Percentiles rank a stretch among this genome's conserved stretches.
phyloP scores from a whole-genome alignment of 768 basidiomycete species.

The Pleurotus eryngii region DNA sequence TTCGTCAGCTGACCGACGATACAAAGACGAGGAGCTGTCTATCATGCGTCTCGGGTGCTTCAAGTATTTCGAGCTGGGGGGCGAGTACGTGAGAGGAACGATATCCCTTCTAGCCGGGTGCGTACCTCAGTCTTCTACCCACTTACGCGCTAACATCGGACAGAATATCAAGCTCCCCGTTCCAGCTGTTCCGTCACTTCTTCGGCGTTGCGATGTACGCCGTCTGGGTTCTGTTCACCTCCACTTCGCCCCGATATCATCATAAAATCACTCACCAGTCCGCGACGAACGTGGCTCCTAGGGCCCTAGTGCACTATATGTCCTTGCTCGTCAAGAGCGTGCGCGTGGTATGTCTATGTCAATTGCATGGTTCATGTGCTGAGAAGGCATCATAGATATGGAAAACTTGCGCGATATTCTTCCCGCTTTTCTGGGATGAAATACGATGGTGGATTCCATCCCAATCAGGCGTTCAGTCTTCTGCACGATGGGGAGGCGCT shows the following conservation, averaged over 20 bases:
- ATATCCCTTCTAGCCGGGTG: constrained; percentile 89
- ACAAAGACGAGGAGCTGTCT: constrained; percentile 53
- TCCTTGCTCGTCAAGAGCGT: constrained; percentile 54
- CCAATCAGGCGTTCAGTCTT: no score
- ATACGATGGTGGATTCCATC: constrained; percentile 59
- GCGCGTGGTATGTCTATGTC: constrained; percentile 57
- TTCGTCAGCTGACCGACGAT: background rate
- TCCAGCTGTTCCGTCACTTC: constrained; percentile 85
- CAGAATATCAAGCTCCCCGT: constrained; percentile 54
- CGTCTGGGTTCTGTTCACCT: constrained; percentile 88
- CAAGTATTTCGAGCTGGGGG: constrained; percentile 94
- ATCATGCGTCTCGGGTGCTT: constrained; percentile 85
- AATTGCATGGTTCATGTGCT: background rate
- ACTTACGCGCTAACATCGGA: constrained; percentile 47
- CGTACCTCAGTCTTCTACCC: constrained; percentile 16
- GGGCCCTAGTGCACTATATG: constrained; percentile 63
- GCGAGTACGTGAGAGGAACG: constrained; percentile 82
- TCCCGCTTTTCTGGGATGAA: constrained; percentile 87
- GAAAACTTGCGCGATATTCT: constrained; percentile 84
- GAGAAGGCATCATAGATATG: constrained; percentile 55
- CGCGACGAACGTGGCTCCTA: constrained; percentile 32
- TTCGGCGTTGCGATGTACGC: constrained; percentile 95
- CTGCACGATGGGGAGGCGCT: no score
- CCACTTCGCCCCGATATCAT: constrained; percentile 22
- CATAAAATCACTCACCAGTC: constrained; percentile 1